Conservation (phyloP, 2,329 filamentous ascomycete genomes). For the Xylaria sp. region DNA sequence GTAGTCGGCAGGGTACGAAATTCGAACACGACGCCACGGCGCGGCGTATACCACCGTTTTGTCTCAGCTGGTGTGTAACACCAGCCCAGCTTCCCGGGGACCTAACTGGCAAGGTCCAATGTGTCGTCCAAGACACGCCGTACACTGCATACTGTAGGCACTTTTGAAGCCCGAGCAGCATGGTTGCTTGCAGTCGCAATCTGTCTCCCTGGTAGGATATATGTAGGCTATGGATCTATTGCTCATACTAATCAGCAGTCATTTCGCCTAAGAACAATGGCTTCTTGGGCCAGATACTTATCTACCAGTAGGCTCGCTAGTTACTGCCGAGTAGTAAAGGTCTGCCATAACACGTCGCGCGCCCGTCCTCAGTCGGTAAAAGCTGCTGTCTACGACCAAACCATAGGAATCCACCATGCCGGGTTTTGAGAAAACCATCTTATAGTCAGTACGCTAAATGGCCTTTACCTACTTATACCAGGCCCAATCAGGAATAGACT, state of each 20-base stretch:
- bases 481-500: constrained; percentile 16
- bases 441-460: background rate
- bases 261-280: constrained; percentile 22
- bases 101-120: constrained; percentile 9
- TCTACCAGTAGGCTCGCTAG: background rate
- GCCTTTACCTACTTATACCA: background rate
- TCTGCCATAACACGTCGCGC: background rate
- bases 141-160: background rate
- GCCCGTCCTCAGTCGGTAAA: background rate
- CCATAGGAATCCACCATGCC: background rate
- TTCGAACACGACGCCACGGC: constrained; percentile 32
- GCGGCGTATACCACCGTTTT: constrained; percentile 26
- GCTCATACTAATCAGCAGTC: constrained; percentile 7
- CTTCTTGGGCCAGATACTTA: constrained; percentile 16
- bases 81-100: constrained; percentile 9
- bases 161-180: background rate
- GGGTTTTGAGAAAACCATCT: constrained; percentile 1
- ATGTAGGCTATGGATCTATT: background rate
- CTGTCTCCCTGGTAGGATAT: background rate
- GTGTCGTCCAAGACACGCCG: background rate
- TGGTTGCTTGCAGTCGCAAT: background rate
- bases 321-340: background rate
- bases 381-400: background rate
- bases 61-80: constrained; percentile 38
- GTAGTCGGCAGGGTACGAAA: constrained; percentile 19